A percentile compares a stretch with the other conserved stretches of the same genome.
Evolutionary conservation across 169 alveolate genomes (phyloP).

Genomic region (Plasmodium ovale): DNA sequence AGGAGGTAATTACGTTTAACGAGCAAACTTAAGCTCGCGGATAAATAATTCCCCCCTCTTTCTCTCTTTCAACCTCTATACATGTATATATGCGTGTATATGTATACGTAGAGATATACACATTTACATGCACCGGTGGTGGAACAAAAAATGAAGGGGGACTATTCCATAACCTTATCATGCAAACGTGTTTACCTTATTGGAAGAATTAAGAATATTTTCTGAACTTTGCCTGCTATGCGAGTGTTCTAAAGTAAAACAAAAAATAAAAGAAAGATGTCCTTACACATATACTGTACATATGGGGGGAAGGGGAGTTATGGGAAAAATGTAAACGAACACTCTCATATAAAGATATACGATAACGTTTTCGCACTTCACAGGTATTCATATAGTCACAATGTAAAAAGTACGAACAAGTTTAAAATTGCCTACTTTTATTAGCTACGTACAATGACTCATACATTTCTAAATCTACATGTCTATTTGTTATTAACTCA

Average conservation of each 20-base stretch:
- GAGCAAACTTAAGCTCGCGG: no score
- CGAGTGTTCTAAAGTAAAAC: slow-evolving; percentile 24
- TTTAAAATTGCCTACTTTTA: slow-evolving; percentile 69
- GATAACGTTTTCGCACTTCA: not conserved
- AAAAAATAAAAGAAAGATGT: not conserved
- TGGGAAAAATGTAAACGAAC: not conserved
- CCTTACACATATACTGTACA: not conserved
- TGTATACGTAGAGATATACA: not conserved
- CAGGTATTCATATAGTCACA: no score
- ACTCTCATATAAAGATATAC: not conserved
- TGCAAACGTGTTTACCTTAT: slow-evolving; percentile 29
- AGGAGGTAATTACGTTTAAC: not conserved
- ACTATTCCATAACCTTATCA: not conserved
- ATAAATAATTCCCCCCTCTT: no score
- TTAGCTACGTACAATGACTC: slow-evolving; percentile 34
- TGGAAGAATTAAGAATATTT: slow-evolving; percentile 15
- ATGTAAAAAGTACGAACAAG: not conserved
- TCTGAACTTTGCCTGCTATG: slow-evolving; percentile 49
- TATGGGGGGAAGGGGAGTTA: not conserved
- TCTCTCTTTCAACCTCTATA: no score
- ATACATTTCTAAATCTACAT: slow-evolving; percentile 33
- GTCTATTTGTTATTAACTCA: slow-evolving; percentile 39
- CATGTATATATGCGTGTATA: no score
- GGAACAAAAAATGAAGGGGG: not conserved
- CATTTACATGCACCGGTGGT: not conserved